Evolutionary conservation across 2,329 filamentous ascomycete genomes (phyloP).

Genomic region (Didymosphaeria variabile): DNA sequence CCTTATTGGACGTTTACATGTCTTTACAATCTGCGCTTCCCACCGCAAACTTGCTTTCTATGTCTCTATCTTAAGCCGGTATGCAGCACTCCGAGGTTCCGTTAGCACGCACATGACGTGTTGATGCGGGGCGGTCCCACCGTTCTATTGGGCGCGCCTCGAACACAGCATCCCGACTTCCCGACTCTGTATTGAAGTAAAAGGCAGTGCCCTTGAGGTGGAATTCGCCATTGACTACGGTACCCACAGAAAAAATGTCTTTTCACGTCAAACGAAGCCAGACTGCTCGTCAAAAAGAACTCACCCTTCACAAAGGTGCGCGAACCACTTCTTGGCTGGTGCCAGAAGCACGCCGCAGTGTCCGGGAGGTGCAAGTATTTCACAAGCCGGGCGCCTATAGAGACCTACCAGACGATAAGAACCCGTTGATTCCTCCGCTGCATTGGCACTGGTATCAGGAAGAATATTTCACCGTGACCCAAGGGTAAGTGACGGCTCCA

Average conservation of each 20-base stretch:
- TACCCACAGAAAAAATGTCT: neutral
- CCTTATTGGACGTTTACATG: neutral
- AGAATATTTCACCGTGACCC: conserved; percentile 5
- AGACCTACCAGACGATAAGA: neutral
- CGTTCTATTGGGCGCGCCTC: no score
- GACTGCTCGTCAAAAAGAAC: neutral
- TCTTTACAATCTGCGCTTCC: neutral
- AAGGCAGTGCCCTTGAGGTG: neutral
- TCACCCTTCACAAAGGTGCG: conserved; percentile 5
- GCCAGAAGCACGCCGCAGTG: neutral
- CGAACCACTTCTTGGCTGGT: conserved; percentile 4
- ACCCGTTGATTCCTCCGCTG: neutral
- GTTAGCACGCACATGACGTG: neutral
- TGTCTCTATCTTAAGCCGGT: no score
- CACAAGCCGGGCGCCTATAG: conserved; percentile 2
- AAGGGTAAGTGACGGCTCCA: neutral
- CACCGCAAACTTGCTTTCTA: no score
- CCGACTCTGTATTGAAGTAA: neutral
- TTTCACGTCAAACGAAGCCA: neutral
- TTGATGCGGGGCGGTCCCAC: neutral
- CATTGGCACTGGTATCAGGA: conserved; percentile 9
- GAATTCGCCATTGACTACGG: neutral
- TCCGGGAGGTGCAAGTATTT: neutral
- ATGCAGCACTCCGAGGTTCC: neutral
- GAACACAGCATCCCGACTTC: neutral